Evolutionary conservation across 192 early-diverging fungal species (phyloP).

Genomic region (Dispira parvispora): DNA sequence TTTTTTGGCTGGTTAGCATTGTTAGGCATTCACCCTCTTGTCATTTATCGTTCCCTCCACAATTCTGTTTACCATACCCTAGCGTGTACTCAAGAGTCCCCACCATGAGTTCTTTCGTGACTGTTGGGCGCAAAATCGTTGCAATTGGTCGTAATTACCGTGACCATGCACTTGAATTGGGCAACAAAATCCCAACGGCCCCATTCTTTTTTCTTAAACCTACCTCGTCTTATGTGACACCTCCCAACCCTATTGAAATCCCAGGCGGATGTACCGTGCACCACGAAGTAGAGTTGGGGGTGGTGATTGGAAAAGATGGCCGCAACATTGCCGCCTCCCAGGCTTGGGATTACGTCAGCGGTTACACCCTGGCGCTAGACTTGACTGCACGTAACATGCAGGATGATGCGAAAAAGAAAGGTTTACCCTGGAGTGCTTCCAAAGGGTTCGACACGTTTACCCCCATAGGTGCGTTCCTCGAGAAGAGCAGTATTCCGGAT

Average conservation of each 20-base stretch:
- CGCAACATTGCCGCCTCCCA: constrained; percentile 47
- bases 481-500: constrained; percentile 45
- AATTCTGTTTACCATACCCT: no score
- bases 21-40: no score
- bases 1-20: no score
- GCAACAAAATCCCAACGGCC: constrained; percentile 69
- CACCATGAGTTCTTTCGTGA: constrained; percentile 30
- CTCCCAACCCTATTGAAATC: constrained; percentile 58
- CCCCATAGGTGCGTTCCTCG: constrained; percentile 74
- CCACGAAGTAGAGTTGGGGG: constrained; percentile 88
- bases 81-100: no score
- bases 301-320: constrained; percentile 69
- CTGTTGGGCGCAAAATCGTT: constrained; percentile 71
- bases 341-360: constrained; percentile 45
- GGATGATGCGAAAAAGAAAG: constrained; percentile 62
- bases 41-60: no score
- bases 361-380: constrained; percentile 80
- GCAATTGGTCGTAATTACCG: constrained; percentile 86
- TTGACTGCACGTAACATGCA: constrained; percentile 86
- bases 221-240: constrained; percentile 53
- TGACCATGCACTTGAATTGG: constrained; percentile 90
- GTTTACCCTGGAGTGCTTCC: constrained; percentile 77
- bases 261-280: constrained; percentile 63
- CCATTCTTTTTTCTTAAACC: constrained; percentile 96
- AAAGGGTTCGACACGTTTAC: constrained; percentile 96